These are phyloP conservation scores for Cytidiella melzeri DNA, from an alignment of 768 basidiomycete genomes.

Conservation along the genomic window DNA sequence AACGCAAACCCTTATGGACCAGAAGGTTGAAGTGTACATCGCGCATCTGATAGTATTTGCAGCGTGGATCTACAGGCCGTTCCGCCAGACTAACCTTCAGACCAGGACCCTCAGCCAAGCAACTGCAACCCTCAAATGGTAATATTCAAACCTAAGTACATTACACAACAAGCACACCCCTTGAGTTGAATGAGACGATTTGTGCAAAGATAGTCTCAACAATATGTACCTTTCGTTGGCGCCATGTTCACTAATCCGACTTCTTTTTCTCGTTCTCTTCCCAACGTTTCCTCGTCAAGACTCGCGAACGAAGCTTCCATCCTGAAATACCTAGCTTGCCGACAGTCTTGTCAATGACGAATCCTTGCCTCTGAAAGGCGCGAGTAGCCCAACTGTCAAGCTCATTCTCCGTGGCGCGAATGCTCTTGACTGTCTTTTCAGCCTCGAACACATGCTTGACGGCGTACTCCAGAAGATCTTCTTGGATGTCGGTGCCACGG, in stretches of 20 bases:
- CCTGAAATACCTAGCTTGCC: constrained; percentile 46
- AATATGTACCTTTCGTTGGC: neutral
- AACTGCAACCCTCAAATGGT: too few relatives aligned
- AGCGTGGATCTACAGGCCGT: too few relatives aligned
- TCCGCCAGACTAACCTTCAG: too few relatives aligned
- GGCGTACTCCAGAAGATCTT: constrained; percentile 60
- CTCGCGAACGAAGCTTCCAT: constrained; percentile 38
- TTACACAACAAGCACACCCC: too few relatives aligned
- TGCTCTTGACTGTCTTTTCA: constrained; percentile 34
- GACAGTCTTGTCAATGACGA: constrained; percentile 37
- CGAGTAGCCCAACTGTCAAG: constrained; percentile 45
- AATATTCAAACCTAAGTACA: too few relatives aligned
- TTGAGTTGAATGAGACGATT: neutral
- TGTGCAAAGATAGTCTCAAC: too few relatives aligned
- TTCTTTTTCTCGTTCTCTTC: neutral
- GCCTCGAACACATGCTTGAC: constrained; percentile 49
- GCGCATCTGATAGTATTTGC: too few relatives aligned
- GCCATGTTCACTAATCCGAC: neutral
- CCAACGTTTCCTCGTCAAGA: constrained; percentile 10
- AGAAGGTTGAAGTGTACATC: too few relatives aligned
- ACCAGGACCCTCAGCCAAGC: too few relatives aligned
- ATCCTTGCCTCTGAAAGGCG: constrained; percentile 42
- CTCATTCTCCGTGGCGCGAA: constrained; percentile 43
- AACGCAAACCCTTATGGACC: too few relatives aligned
- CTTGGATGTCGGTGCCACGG: constrained; percentile 48